Evolutionary conservation across 208 protist species (phyloP), one percentile per base, ranked within the genome.

Genomic region (Leishmania martiniquensis): DNA sequence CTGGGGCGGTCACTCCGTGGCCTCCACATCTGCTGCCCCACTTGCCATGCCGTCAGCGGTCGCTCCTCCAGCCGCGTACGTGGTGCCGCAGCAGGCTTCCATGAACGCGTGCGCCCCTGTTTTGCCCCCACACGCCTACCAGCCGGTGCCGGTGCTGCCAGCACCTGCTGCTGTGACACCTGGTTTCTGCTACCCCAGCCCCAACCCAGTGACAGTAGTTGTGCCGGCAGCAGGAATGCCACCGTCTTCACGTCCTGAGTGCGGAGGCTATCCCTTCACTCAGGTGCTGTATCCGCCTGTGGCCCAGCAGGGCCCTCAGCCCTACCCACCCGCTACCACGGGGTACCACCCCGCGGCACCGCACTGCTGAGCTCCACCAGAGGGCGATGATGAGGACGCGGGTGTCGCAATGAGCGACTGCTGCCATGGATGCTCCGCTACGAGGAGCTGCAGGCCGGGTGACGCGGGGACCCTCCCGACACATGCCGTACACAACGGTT

Each of bases 401-500:
- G 75, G 0, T 47, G 4, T 76, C 81, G 7, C 81, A 75, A 10
- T 78, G 72, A 57, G 66, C 65, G 0, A 72, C 75, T 9, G 47
- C 76, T 0, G 76, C 59, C 9, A 75, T 73, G 71, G 73, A 85
- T 52, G 72, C 72, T n/a, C 55, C 70, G 37, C 22, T 78, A 57
- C 54, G 37, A 49, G 52, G 52, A 52, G 51, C 9, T 7, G 12
- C 4, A 22, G 63, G 17, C 6, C 20, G 22, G 17, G 42, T 68
- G 39, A 47, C 63, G 39, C 39, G 2, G 5, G 6, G 63, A 47
- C 63, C 42, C 32, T 45, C 39, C 34, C 22, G 55, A 10, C 20
- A 34, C 55, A 37, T 17, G 55, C 55, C 29, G 55, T 4, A 12
- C 55, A 25, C 4, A 6, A 34, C 34, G 5, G n/a, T 29, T 1